Evolutionary conservation across 495 filamentous ascomycete genomes (phyloP), one percentile per base, ranked within the genome.

Genomic region (Acidomyces sp.): DNA sequence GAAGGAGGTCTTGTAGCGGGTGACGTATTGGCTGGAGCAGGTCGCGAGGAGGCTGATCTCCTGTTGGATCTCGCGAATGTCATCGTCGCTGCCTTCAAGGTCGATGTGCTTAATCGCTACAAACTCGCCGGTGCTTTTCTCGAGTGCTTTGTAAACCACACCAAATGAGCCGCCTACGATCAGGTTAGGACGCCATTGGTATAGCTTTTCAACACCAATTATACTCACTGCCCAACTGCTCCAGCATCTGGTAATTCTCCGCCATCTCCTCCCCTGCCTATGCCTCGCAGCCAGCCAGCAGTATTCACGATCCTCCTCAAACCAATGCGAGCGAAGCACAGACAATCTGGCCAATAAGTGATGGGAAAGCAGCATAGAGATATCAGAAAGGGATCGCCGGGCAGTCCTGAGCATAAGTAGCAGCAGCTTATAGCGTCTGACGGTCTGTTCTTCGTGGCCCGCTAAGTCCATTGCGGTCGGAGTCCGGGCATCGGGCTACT

Each of bases 61-160:
- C 53, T 93, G 85, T 53, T 96, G 93, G 54, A 99, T 96, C 61
- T 99, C 90, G 59, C 93, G 85, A 34, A 99, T 90, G 58, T 99
- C 90, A 54, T 99, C 90, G 61, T 95, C 90, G 54, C 86, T 90
- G 58, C 85, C 90, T 60, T 99, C 90, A 48, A 99, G 86, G 53
- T 99, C 90, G 57, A 99, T 95, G 46, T 93, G 70, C 57, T 95
- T 99, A 64, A 93, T 93, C 16, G 86, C 87, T 10, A 93, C 85
- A 10, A 83, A 74, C 57, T 85, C 77, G 32, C 85, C 85, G 10
- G 79, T 87, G 2, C 78, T 71, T 52, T 79, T 83, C 61, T 93
- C 82, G 34, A 93, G 34, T 21, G 36, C 26, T 36, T 28, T 23
- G 53, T 46, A 59, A 46, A 45, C 45, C 17, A 39, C 36, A 33